Evolutionary conservation across 2,329 filamentous ascomycete species (phyloP), one percentile per base, ranked within the genome.

Genomic region (Neopestalotiopsis sp.): DNA sequence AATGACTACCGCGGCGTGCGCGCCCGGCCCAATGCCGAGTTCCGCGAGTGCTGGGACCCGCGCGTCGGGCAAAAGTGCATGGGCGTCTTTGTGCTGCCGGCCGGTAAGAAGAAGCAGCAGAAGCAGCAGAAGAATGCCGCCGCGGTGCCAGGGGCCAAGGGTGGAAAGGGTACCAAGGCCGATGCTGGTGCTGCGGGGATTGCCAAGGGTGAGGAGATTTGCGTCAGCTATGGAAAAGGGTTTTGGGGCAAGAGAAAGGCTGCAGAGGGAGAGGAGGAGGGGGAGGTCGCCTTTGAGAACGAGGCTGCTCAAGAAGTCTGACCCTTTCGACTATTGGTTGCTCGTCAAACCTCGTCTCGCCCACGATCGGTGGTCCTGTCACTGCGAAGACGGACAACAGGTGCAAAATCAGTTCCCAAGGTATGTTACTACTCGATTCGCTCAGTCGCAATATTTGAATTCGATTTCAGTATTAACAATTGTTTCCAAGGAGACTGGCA

Each of bases 211-310:
- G 84, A 90, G 70, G 90, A 92, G 82, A 87, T 92, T 66, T 75
- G 91, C 65, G 87, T 92, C 13, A 91, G 88, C 72, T 91, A 92
- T 74, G 90, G 89, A 5, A 91, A 89, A 76, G 90, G 90, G 0
- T 91, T 92, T 71, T 92, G 90, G 89, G 81, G 82, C 24, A 83
- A 82, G 75, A 84, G 81, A 77, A 84, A 78, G 73, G 80, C 78
- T 68, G 80, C 80, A 71, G 49, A 66, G 30, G 65, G 24, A 28
- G 24, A 66, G 30, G 38, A 30, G 62, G 38, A 32, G 3, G 30
- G 32, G 20, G 56, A 59, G 56, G 1, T 14, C 1, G 2, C 10
- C 7, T 5, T n/a, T 52, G 45, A 9, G 57, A 28, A n/a, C 4
- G 57, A 14, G 1, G 2, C 57, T 34, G 10, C 12, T 5, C 30